A percentile compares a stretch with the other conserved stretches of the same genome.
Conservation (phyloP, 2,329 filamentous ascomycete genomes). For the Trichoderma guizhouense region DNA sequence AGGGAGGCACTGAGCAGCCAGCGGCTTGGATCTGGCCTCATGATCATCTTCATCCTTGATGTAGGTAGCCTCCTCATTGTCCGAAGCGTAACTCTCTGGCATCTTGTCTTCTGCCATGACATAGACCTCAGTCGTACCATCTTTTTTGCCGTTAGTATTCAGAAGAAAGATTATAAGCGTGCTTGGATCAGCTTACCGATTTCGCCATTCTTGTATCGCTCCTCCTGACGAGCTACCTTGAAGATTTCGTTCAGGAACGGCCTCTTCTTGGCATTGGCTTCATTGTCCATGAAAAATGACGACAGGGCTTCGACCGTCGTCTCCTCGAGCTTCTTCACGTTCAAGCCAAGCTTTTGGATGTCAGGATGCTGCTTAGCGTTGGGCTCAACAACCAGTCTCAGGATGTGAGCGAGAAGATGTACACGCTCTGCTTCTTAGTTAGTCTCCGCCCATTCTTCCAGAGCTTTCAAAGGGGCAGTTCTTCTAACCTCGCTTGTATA, state of each 20-base stretch:
- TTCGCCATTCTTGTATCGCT: constrained; percentile 53
- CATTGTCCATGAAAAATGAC: constrained; percentile 56
- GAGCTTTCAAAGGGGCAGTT: neutral
- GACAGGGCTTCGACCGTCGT: constrained; percentile 57
- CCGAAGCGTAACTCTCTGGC: constrained; percentile 45
- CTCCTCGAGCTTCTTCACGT: constrained; percentile 55
- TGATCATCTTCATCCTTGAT: constrained; percentile 45
- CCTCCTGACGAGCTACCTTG: constrained; percentile 55
- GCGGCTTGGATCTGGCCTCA: constrained; percentile 36
- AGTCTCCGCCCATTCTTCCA: neutral
- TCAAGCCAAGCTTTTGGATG: constrained; percentile 52
- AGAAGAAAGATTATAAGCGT: neutral
- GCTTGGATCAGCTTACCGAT: constrained; percentile 45
- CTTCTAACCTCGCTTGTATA: constrained; percentile 61
- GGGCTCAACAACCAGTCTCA: constrained; percentile 55
- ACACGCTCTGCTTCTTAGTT: constrained; percentile 50
- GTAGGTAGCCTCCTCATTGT: constrained; percentile 43
- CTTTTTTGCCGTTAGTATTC: constrained; percentile 30
- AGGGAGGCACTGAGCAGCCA: constrained; percentile 31
- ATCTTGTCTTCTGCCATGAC: constrained; percentile 53
- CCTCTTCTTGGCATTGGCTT: constrained; percentile 54
- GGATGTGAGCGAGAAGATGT: constrained; percentile 56
- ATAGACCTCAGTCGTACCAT: constrained; percentile 45
- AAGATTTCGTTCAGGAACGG: constrained; percentile 59
- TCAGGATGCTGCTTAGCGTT: constrained; percentile 47